Evolutionary conservation across 371 early-diverging fungal genomes (phyloP).

Genomic region (Mucor sp.): DNA sequence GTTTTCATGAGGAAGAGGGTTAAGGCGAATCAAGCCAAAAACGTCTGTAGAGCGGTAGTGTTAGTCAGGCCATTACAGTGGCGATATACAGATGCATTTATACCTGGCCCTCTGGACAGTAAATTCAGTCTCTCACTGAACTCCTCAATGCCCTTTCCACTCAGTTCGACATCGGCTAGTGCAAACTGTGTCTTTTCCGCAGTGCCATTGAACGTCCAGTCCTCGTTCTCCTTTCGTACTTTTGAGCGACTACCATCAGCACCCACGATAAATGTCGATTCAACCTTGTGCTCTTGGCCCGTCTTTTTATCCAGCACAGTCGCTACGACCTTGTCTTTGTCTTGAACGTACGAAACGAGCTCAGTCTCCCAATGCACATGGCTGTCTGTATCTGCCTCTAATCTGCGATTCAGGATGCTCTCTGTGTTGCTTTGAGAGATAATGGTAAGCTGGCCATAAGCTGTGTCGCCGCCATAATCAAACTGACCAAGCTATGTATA

Average conservation of each 20-base stretch:
- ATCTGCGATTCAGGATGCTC: conserved; percentile 3
- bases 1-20: not conserved
- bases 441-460: conserved; percentile 33
- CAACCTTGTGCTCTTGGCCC: conserved; percentile 5
- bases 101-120: conserved; percentile 4
- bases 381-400: conserved; percentile 8
- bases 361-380: conserved; percentile 32
- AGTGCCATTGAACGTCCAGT: conserved; percentile 41
- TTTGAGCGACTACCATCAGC: conserved; percentile 46
- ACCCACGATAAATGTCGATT: conserved; percentile 35
- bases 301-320: conserved; percentile 5
- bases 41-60: not conserved
- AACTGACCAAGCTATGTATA: conserved; percentile 13
- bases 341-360: conserved; percentile 32
- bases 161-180: conserved; percentile 32
- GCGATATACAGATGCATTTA: not conserved
- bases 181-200: conserved; percentile 26
- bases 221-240: conserved; percentile 30
- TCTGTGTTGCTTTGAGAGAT: conserved; percentile 36
- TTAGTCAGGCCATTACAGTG: not conserved
- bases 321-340: conserved; percentile 23
- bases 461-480: conserved; percentile 26
- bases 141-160: conserved; percentile 13
- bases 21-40: conserved; percentile 11
- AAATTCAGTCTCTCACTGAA: conserved; percentile 13